A percentile compares a stretch with the other conserved stretches of the same genome.
Conservation (phyloP, 345 rosid species). For the Corymbia maculata region DNA sequence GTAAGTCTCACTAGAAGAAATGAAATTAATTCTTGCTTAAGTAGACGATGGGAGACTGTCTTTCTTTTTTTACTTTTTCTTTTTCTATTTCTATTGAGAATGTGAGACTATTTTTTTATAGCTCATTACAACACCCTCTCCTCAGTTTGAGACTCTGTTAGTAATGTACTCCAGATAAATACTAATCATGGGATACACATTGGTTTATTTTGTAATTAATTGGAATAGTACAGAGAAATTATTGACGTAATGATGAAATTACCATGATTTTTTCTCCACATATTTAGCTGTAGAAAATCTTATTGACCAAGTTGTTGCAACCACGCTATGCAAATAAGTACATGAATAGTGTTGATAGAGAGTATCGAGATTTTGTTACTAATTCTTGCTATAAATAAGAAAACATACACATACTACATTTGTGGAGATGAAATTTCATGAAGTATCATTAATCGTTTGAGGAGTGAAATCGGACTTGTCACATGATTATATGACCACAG, state of each 20-base stretch:
- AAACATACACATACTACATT: accelerated
- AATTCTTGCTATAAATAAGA: background rate
- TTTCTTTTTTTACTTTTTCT: background rate
- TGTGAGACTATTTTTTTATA: too few relatives aligned
- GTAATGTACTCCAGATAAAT: background rate
- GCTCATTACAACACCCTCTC: too few relatives aligned
- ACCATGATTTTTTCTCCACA: background rate
- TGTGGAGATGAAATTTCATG: background rate
- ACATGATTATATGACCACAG: too few relatives aligned
- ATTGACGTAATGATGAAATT: background rate
- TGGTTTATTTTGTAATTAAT: background rate
- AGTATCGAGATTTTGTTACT: background rate
- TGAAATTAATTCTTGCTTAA: background rate
- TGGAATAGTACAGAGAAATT: background rate
- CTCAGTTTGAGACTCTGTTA: too few relatives aligned
- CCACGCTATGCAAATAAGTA: too few relatives aligned
- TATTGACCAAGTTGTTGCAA: too few relatives aligned
- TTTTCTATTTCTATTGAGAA: too few relatives aligned
- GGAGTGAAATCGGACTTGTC: background rate
- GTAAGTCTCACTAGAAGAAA: background rate
- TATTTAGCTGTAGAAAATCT: too few relatives aligned
- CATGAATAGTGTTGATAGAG: too few relatives aligned
- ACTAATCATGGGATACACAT: background rate
- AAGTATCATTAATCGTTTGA: background rate
- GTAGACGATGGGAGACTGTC: background rate